phyloP scores from a whole-genome alignment of 345 rosid genomes.

The Adansonia digitata region DNA sequence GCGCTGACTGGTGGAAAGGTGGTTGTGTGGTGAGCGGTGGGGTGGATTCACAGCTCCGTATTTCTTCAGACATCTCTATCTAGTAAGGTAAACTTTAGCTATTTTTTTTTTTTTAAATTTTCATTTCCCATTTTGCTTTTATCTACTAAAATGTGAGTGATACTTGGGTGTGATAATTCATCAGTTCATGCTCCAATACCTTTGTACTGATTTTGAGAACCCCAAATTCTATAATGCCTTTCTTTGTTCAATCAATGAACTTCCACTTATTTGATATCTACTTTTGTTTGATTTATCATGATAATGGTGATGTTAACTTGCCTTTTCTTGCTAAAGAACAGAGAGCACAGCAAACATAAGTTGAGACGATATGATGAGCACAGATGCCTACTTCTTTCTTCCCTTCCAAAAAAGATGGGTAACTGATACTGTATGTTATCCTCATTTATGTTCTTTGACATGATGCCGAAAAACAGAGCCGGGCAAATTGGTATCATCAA shows the following conservation, averaged over 20 bases:
- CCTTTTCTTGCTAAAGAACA: not conserved
- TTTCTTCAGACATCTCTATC: slow-evolving; percentile 57
- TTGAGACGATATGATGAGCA: too few species aligned
- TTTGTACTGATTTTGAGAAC: not conserved
- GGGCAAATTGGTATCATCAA: too few species aligned
- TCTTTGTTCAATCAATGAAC: not conserved
- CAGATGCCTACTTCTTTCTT: not conserved
- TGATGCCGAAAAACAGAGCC: too few species aligned
- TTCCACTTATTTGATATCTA: not conserved
- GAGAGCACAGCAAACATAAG: not conserved
- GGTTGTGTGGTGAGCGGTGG: slow-evolving; percentile 86
- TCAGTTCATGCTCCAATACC: not conserved
- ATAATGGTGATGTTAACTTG: not conserved
- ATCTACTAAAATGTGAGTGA: not conserved
- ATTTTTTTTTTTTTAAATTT: too few species aligned
- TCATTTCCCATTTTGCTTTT: not conserved
- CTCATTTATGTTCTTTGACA: not conserved
- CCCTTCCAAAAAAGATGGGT: not conserved
- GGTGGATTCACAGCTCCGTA: slow-evolving; percentile 68
- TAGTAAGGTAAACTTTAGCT: slow-evolving; percentile 36
- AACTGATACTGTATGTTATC: not conserved
- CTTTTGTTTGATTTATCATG: too few species aligned
- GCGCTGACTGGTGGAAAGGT: slow-evolving; percentile 97
- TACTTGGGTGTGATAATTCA: not conserved
- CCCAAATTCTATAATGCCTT: not conserved